Conservation (phyloP, 805 yeast species). For the Myxozyma vanderwaltii region DNA sequence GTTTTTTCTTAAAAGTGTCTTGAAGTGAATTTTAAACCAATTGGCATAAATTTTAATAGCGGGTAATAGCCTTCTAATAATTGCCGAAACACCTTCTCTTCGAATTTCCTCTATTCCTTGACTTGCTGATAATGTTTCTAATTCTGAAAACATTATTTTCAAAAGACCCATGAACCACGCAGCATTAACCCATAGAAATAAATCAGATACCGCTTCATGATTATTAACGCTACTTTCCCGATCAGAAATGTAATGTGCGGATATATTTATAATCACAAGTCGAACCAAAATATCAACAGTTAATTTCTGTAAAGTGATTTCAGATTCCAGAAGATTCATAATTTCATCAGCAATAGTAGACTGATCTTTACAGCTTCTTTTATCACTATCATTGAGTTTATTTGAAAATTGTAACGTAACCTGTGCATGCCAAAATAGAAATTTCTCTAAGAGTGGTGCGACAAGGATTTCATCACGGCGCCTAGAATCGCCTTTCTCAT, state of each 20-base stretch:
- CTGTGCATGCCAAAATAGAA: constrained; percentile 25
- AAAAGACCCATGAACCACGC: constrained; percentile 19
- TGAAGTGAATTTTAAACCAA: constrained; percentile 15
- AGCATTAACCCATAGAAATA: constrained; percentile 4
- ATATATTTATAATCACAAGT: constrained; percentile 19
- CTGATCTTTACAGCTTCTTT: background rate
- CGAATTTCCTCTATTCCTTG: background rate
- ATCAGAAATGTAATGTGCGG: constrained; percentile 15
- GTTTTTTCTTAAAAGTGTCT: background rate
- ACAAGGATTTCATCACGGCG: constrained; percentile 14
- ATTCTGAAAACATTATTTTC: background rate
- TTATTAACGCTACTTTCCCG: constrained; percentile 4
- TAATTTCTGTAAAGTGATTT: constrained; percentile 4
- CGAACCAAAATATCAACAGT: constrained; percentile 18
- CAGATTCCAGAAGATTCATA: constrained; percentile 5
- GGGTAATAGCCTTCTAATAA: constrained; percentile 13
- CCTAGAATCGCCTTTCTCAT: constrained; percentile 2
- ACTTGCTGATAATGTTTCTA: background rate
- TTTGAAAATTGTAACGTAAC: background rate
- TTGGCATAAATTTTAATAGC: constrained; percentile 22
- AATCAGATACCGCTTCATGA: background rate
- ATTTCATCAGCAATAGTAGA: background rate
- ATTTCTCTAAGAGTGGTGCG: constrained; percentile 9
- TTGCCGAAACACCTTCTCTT: constrained; percentile 9
- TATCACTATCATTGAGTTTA: background rate